These are phyloP conservation scores for Colletotrichum siamense DNA, from an alignment of 2,329 filamentous ascomycete genomes.

Conservation along the genomic window DNA sequence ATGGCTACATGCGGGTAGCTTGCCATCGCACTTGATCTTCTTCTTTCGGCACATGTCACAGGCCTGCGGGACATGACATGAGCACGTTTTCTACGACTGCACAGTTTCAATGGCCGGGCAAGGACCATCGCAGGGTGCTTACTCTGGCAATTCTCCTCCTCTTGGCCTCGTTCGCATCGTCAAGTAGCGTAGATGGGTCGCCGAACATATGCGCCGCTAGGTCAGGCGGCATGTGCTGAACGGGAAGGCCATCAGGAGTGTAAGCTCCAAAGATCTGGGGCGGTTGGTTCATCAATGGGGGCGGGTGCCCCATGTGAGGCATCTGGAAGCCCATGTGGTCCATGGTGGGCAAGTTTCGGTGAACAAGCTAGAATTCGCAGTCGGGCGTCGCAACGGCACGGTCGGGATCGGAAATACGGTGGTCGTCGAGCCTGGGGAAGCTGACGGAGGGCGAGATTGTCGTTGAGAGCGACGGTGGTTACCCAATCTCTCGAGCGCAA, in stretches of 20 bases:
- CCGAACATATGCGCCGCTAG: slow-evolving; percentile 65
- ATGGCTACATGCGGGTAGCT: slow-evolving; percentile 92
- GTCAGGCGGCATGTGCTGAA: slow-evolving; percentile 61
- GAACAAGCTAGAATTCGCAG: background rate
- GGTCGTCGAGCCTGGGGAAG: background rate
- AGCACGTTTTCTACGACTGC: background rate
- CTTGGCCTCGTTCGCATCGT: slow-evolving; percentile 82
- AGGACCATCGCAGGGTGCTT: slow-evolving; percentile 25
- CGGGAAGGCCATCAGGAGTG: slow-evolving; percentile 62
- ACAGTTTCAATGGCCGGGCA: background rate
- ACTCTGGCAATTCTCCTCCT: slow-evolving; percentile 87
- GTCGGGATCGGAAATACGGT: background rate
- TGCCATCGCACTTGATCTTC: slow-evolving; percentile 98
- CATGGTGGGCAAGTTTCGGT: slow-evolving; percentile 36
- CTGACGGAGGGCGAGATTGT: background rate
- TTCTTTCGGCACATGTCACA: slow-evolving; percentile 97
- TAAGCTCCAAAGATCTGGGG: slow-evolving; percentile 74
- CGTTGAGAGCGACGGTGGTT: background rate
- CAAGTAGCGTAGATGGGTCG: slow-evolving; percentile 60
- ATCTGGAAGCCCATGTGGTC: slow-evolving; percentile 65
- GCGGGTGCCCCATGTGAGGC: slow-evolving; percentile 54
- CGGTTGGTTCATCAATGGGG: slow-evolving; percentile 68
- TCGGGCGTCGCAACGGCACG: background rate
- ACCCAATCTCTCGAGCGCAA: background rate
- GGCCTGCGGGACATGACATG: slow-evolving; percentile 59